Conservation (phyloP, 305 asterid genomes). For the Fraxinus albicans region DNA sequence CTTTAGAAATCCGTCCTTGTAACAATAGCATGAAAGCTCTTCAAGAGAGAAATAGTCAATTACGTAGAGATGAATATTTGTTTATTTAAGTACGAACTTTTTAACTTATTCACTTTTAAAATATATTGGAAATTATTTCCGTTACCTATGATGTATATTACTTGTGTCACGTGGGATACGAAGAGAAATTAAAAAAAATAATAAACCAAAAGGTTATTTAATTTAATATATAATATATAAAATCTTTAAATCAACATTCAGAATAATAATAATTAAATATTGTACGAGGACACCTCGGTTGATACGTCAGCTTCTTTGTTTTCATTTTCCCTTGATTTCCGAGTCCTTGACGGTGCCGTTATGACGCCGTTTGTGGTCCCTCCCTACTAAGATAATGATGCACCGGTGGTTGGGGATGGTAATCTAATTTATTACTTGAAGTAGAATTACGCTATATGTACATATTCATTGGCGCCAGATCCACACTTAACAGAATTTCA, state of each 20-base stretch:
- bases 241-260: not conserved
- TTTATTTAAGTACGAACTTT: not conserved
- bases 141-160: not conserved
- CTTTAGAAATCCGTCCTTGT: not conserved
- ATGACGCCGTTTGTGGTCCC: slow-evolving; percentile 9
- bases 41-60: not conserved
- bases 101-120: not conserved
- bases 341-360: slow-evolving; percentile 20
- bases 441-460: not conserved
- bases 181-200: not conserved
- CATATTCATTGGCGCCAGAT: not conserved
- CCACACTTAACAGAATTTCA: not conserved
- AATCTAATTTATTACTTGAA: not conserved
- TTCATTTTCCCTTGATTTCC: not conserved
- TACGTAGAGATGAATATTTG: not conserved
- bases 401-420: not conserved
- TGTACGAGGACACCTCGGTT: not conserved
- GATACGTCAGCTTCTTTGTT: not conserved
- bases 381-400: not conserved
- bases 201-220: not conserved
- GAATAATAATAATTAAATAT: not conserved
- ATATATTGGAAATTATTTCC: not conserved
- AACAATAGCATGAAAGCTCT: not conserved
- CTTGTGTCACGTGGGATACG: not conserved
- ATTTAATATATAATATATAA: no score